Base-by-base conservation (phyloP, 169 alveolate species). In the Pseudocohnilembus persalinus region DNA sequence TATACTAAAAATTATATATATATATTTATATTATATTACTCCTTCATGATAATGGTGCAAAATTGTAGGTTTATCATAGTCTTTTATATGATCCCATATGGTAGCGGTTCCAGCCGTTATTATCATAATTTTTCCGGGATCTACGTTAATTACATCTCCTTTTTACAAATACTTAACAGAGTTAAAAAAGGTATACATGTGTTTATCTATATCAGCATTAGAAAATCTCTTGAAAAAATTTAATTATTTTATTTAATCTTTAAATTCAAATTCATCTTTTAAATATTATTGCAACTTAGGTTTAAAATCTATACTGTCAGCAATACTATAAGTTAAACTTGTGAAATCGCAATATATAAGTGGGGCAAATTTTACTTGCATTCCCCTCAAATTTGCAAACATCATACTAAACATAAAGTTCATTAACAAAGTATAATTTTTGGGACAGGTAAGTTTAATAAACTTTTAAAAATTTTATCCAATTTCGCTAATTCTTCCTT, bases 341-440 rank as follows among this genome's bases (percentile, higher is more conserved):
- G 16, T 29, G n/a, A 29, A 79, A 27, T 29, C 64, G 63, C 34
- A 79, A 64, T 34, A 34, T 35, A n/a, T 63, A 6, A 79, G 35
- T 29, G 35, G 35, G 29, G 26, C 64, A 28, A n/a, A 79, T 79
- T 79, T 79, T 49, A 29, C 29, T 79, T 63, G 30, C 64, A 63
- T 34, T 49, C 31, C 64, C 63, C 28, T 34, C 29, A 79, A 73
- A 35, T n/a, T 34, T 29, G n/a, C 35, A 63, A 77, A 77, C 4
- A 77, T 68, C 29, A 33, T 33, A 28, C 73, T 29, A 0, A 79
- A 34, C 84, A 79, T 79, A 29, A 79, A 79, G 29, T 79, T 74
- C 76, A 79, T 49, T 4, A 79, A 49, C 20, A 79, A 49, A 49
- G 64, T 29, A 33, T 34, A 49, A 79, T 34, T 79, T 63, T 29